These are phyloP conservation scores for Flaveria ramosissima DNA, from an alignment of 129 eudicot species.

Conservation along the genomic window DNA sequence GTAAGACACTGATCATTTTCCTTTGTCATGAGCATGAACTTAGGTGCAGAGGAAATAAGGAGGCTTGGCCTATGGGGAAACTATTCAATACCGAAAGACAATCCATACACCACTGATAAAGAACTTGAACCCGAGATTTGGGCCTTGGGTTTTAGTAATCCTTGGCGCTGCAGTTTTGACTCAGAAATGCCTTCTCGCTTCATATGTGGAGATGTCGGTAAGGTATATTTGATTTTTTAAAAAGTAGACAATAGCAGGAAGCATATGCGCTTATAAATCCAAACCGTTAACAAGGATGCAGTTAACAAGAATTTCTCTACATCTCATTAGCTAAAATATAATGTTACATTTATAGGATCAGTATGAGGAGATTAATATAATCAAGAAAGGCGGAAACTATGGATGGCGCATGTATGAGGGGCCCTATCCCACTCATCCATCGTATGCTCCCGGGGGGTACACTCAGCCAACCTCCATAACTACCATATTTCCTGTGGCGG, in stretches of 20 bases:
- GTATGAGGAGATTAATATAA: slow-evolving; percentile 74
- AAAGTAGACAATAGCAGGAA: too few species aligned
- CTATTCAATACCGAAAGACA: slow-evolving; percentile 82
- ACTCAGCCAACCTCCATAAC: slow-evolving; percentile 51
- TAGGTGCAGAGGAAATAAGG: slow-evolving; percentile 56
- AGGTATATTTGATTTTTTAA: slow-evolving; percentile 39
- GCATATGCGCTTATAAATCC: not conserved
- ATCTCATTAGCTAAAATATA: not conserved
- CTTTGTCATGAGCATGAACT: slow-evolving; percentile 11
- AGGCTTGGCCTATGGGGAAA: slow-evolving; percentile 74
- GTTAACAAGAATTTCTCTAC: not conserved
- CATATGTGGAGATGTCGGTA: slow-evolving; percentile 71
- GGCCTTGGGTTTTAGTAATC: slow-evolving; percentile 85
- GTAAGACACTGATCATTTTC: not conserved
- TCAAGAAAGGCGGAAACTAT: slow-evolving; percentile 73
- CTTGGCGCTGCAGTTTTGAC: slow-evolving; percentile 92
- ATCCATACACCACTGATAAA: slow-evolving; percentile 55
- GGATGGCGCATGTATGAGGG: slow-evolving; percentile 94
- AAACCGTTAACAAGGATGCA: not conserved
- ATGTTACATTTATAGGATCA: slow-evolving; percentile 42
- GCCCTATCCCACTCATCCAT: slow-evolving; percentile 44
- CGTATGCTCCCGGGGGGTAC: slow-evolving; percentile 56
- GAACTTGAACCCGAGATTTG: slow-evolving; percentile 69
- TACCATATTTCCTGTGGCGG: slow-evolving; percentile 70
- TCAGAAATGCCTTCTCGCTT: slow-evolving; percentile 69